Base-by-base conservation (phyloP, 192 early-diverging fungal genomes). In the Physocladia obscura region DNA sequence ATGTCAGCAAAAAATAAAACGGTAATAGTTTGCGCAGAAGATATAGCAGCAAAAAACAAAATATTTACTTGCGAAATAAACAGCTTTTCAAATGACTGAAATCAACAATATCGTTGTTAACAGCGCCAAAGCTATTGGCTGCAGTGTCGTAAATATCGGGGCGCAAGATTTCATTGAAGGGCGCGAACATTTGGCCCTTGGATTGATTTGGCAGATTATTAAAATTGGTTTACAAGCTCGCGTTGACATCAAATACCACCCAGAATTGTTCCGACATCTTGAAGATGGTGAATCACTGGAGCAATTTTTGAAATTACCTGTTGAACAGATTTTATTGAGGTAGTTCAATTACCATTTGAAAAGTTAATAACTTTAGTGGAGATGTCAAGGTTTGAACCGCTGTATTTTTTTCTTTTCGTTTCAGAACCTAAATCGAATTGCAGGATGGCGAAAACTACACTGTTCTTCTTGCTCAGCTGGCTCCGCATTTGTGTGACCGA, bases 331-430 rank as follows among this genome's bases (percentile, higher is more conserved):
- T 74, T 83, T 99, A 70, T 82, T 99, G 76, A 82, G 97, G 64
- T 99, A 96, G 97, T 95, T 98, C 86, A 99, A 99, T 82, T 99
- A 95, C 83, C 97, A 99, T 73, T 76, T 99, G 70, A 95, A 94
- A 62, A 48, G 94, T 99, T 30, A 82, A 82, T 22, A 99, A 99
- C 84, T 96, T 99, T 77, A 88, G 82, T 62, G 78, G 81, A 68
- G 97, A 99, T 81, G 89, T 99, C 65, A 89, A 90, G 77, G 76
- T 77, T 51, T 22, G 65, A 19, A 19, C 38, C 1, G 24, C 21
- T 21, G 38, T 54, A 4, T 15, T 49, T 17, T 30, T 67, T 29
- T n/a, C 49, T 0, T n/a, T n/a, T n/a, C n/a, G n/a, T n/a, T n/a
- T n/a, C n/a, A n/a, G n/a, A n/a, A n/a, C n/a, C n/a, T n/a, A n/a